Evolutionary conservation across 2,329 filamentous ascomycete species (phyloP).

Genomic region (Coniochaeta sp.): DNA sequence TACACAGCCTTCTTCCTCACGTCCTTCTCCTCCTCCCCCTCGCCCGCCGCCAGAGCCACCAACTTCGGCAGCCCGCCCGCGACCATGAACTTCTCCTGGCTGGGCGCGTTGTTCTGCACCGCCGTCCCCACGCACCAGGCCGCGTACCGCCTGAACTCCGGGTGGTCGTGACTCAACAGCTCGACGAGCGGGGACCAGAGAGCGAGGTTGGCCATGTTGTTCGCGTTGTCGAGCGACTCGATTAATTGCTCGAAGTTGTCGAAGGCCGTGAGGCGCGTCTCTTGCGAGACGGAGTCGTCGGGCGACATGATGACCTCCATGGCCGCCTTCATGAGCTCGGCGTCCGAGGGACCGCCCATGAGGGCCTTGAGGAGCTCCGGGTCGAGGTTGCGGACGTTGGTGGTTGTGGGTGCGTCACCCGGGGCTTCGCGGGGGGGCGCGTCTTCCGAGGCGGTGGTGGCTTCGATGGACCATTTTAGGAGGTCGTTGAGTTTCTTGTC

Average conservation of each 20-base stretch:
- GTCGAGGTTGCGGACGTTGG: conserved; percentile 39
- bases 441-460: conserved; percentile 26
- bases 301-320: conserved; percentile 68
- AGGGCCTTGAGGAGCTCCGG: conserved; percentile 66
- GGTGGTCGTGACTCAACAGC: conserved; percentile 60
- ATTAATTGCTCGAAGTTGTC: conserved; percentile 94
- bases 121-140: conserved; percentile 94
- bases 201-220: conserved; percentile 73
- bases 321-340: conserved; percentile 81
- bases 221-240: conserved; percentile 92
- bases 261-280: conserved; percentile 76
- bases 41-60: conserved; percentile 54
- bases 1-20: conserved; percentile 84
- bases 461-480: conserved; percentile 30
- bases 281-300: conserved; percentile 52
- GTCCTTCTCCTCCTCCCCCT: conserved; percentile 39
- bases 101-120: conserved; percentile 88
- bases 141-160: conserved; percentile 72
- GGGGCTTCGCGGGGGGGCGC: neutral
- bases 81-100: conserved; percentile 63
- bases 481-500: conserved; percentile 27
- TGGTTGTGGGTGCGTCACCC: conserved; percentile 8
- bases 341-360: conserved; percentile 79
- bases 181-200: conserved; percentile 77
- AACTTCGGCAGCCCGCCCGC: conserved; percentile 65